These are phyloP conservation scores for Ocimum tenuiflorum DNA, from an alignment of 257 asterid species.

Conservation along the genomic window DNA sequence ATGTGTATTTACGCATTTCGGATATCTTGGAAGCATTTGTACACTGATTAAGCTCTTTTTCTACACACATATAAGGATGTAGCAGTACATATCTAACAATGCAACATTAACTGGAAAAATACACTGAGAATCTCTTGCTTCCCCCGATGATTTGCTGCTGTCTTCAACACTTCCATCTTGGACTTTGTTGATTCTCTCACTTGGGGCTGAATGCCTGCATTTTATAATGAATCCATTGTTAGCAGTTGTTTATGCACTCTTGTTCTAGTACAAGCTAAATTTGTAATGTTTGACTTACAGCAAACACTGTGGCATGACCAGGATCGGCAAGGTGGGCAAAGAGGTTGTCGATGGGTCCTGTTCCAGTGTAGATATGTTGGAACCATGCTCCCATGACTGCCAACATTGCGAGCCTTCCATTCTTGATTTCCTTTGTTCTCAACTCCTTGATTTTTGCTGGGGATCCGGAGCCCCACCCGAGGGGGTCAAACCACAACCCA, in stretches of 20 bases:
- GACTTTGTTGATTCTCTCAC: constrained; percentile 34
- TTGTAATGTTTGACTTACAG: constrained; percentile 51
- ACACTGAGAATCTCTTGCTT: constrained; percentile 16
- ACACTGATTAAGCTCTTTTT: constrained; percentile 56
- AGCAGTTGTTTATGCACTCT: neutral
- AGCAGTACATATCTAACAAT: constrained; percentile 30
- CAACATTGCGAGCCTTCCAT: constrained; percentile 89
- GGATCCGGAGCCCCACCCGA: constrained; percentile 89
- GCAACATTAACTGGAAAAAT: constrained; percentile 34
- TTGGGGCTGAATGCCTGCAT: constrained; percentile 80
- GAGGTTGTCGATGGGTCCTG: constrained; percentile 94
- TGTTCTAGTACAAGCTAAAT: neutral
- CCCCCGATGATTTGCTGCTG: constrained; percentile 17
- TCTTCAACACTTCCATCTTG: constrained; percentile 20
- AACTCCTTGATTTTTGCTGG: constrained; percentile 70
- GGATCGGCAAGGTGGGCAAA: constrained; percentile 98
- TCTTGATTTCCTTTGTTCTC: constrained; percentile 96
- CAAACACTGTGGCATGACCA: constrained; percentile 83
- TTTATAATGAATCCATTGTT: neutral
- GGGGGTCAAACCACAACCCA: constrained; percentile 95
- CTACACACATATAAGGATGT: constrained; percentile 33
- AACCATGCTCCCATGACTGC: constrained; percentile 99
- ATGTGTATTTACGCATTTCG: constrained; percentile 21
- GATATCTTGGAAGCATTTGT: constrained; percentile 39
- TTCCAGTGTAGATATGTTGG: constrained; percentile 94